Evolutionary conservation across 2,329 filamentous ascomycete genomes (phyloP).

Genomic region (Dactylonectria estremocensis): DNA sequence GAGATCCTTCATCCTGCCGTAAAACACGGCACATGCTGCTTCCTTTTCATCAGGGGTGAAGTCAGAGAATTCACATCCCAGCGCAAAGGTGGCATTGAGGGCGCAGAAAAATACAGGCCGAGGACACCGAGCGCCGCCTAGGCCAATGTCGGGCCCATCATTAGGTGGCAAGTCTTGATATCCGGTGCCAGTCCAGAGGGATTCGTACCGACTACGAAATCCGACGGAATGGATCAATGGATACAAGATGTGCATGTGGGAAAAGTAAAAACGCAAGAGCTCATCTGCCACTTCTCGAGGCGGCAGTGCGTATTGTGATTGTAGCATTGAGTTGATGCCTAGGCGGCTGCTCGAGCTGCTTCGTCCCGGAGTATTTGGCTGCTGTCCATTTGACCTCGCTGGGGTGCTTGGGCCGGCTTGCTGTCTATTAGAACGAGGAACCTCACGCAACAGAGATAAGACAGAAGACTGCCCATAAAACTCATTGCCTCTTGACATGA

Average conservation of each 20-base stretch:
- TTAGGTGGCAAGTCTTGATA: background rate
- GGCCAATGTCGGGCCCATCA: constrained; percentile 5
- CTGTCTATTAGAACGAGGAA: background rate
- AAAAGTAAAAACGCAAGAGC: constrained; percentile 8
- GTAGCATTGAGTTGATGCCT: background rate
- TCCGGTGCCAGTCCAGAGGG: constrained; percentile 5
- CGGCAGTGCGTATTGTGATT: constrained; percentile 14
- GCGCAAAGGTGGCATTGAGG: constrained; percentile 21
- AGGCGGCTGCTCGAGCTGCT: background rate
- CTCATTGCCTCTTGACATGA: background rate
- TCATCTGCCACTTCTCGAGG: constrained; percentile 14
- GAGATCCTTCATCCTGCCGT: constrained; percentile 4
- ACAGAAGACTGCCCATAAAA: constrained; percentile 23
- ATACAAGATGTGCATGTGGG: constrained; percentile 21
- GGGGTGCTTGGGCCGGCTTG: background rate
- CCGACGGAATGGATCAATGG: constrained; percentile 19
- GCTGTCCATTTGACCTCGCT: background rate
- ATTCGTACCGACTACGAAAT: background rate
- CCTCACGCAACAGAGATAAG: background rate
- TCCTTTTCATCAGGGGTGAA: constrained; percentile 15
- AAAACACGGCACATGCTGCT: constrained; percentile 4
- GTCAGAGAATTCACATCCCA: constrained; percentile 19
- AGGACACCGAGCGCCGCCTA: constrained; percentile 5
- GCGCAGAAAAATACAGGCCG: constrained; percentile 12
- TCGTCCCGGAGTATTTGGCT: background rate